A percentile compares a stretch with the other conserved stretches of the same genome.
These are phyloP conservation scores for Phoenix dactylifera DNA, from an alignment of 176 grass and related monocot genomes.

Conservation along the genomic window DNA sequence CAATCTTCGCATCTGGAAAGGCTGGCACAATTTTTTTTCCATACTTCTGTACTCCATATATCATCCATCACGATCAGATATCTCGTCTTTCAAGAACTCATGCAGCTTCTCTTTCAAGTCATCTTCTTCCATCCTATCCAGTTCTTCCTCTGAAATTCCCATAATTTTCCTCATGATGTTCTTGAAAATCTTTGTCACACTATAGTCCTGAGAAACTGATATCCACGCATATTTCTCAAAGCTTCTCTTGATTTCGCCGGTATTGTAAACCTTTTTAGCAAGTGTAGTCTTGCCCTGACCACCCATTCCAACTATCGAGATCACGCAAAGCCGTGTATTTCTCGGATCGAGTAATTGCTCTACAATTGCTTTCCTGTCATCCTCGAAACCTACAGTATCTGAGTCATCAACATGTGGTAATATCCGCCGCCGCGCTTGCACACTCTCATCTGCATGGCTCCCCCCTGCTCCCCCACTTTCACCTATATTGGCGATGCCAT, in stretches of 20 bases:
- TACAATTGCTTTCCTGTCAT: background rate
- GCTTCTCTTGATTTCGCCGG: too few relatives aligned
- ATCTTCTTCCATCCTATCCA: background rate
- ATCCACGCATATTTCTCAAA: background rate
- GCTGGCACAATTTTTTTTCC: background rate
- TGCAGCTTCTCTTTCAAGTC: background rate
- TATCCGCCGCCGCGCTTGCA: background rate
- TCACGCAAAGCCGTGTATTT: too few relatives aligned
- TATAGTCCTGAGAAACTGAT: background rate
- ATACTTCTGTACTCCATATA: constrained; percentile 1
- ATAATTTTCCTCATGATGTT: too few relatives aligned
- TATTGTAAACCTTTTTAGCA: too few relatives aligned
- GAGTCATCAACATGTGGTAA: background rate
- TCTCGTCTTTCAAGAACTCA: background rate
- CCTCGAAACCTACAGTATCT: background rate
- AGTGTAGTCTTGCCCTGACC: too few relatives aligned
- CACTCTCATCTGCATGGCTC: too few relatives aligned
- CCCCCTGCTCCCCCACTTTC: too few relatives aligned
- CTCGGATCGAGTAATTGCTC: background rate
- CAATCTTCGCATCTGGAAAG: background rate
- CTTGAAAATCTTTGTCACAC: too few relatives aligned
- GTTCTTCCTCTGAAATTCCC: too few relatives aligned
- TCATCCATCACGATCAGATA: constrained; percentile 1
- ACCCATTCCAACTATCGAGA: constrained; percentile 1
- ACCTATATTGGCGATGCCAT: too few relatives aligned